Base-by-base conservation (phyloP, 495 filamentous ascomycete species). In the Jackrogersella multiformis region DNA sequence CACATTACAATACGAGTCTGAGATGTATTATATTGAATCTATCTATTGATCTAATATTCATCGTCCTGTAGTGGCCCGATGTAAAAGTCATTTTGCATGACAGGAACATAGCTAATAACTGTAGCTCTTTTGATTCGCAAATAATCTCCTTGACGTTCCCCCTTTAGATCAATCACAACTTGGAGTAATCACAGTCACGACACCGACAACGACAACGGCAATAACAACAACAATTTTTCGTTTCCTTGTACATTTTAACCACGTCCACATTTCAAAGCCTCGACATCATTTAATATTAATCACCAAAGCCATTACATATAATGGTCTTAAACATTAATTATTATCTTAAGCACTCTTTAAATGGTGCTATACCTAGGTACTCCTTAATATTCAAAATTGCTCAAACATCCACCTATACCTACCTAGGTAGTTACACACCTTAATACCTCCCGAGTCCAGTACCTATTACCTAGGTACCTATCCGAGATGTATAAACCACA, bases 401-500 rank as follows among this genome's bases (percentile, higher is more conserved):
- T n/a, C n/a, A n/a, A n/a, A n/a, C n/a, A n/a, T n/a, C n/a, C n/a
- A n/a, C n/a, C n/a, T n/a, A n/a, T n/a, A n/a, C n/a, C n/a, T n/a
- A n/a, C n/a, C n/a, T n/a, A n/a, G n/a, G n/a, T n/a, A n/a, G n/a
- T n/a, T n/a, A n/a, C n/a, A n/a, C n/a, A n/a, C n/a, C n/a, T n/a
- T n/a, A n/a, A n/a, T n/a, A n/a, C n/a, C n/a, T n/a, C n/a, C n/a
- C n/a, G n/a, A n/a, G n/a, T n/a, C n/a, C n/a, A n/a, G n/a, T n/a
- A n/a, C n/a, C n/a, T n/a, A n/a, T n/a, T n/a, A 41, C 20, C 38
- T 9, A 46, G 15, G 23, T 54, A n/a, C n/a, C n/a, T n/a, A 20
- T 39, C 51, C 64, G 26, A 63, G 16, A 68, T 63, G 65, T 63
- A 58, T 32, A 58, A 68, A 48, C 59, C 66, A 64, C 59, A 69